Conservation (phyloP, 2,329 filamentous ascomycete genomes). For the Fonsecaea pugnacius region DNA sequence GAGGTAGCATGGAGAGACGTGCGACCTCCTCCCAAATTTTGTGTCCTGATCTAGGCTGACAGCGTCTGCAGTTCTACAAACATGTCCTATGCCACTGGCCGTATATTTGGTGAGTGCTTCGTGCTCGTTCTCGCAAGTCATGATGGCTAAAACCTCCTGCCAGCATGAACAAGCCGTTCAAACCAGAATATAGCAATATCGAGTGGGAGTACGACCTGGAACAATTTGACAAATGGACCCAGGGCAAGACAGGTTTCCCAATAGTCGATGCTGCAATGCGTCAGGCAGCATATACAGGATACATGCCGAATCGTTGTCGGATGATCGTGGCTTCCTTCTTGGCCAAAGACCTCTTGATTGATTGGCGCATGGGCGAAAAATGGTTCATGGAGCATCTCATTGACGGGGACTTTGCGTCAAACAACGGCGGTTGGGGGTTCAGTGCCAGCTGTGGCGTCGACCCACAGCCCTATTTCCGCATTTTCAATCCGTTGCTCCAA, state of each 20-base stretch:
- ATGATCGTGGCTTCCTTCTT: constrained; percentile 85
- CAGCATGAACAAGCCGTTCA: constrained; percentile 76
- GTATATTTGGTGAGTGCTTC: constrained; percentile 55
- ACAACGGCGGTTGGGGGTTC: constrained; percentile 74
- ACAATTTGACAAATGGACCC: constrained; percentile 73
- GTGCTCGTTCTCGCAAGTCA: background rate
- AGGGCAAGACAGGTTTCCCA: constrained; percentile 76
- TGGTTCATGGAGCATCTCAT: constrained; percentile 83
- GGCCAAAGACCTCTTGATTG: constrained; percentile 76
- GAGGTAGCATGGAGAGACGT: constrained; percentile 80
- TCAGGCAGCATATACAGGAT: constrained; percentile 69
- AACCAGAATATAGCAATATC: constrained; percentile 81
- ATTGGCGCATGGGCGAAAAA: constrained; percentile 80
- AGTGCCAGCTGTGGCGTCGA: constrained; percentile 73
- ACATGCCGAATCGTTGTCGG: constrained; percentile 83
- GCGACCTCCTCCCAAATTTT: background rate
- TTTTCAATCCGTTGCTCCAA: constrained; percentile 85
- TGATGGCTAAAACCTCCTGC: background rate
- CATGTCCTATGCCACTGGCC: constrained; percentile 86
- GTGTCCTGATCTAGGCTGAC: background rate
- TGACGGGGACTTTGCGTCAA: constrained; percentile 79
- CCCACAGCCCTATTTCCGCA: constrained; percentile 85
- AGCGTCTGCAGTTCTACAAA: constrained; percentile 66
- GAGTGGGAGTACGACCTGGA: constrained; percentile 75
- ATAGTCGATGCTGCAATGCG: constrained; percentile 88